phyloP scores from a whole-genome alignment of 2,329 filamentous ascomycete genomes.

The Leptographium procerum region DNA sequence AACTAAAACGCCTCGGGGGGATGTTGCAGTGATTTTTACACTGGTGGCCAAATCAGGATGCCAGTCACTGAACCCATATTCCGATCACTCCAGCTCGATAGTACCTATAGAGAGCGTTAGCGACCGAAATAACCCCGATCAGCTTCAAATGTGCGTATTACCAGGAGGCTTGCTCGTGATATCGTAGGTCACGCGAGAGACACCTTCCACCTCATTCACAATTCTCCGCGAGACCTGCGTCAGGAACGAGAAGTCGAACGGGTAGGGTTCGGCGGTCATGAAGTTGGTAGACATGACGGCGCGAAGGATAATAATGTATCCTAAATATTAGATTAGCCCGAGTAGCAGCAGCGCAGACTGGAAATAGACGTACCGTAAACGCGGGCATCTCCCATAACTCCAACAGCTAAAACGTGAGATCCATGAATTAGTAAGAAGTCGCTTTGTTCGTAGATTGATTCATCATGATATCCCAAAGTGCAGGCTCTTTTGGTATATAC shows the following conservation, averaged over 20 bases:
- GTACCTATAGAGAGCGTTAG: constrained; percentile 34
- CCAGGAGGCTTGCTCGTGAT: constrained; percentile 46
- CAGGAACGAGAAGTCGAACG: constrained; percentile 54
- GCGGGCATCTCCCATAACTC: constrained; percentile 27
- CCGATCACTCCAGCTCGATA: constrained; percentile 46
- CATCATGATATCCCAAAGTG: not conserved
- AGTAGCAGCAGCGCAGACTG: not conserved
- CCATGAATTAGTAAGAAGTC: not conserved
- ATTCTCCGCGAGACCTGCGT: constrained; percentile 55
- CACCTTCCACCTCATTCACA: constrained; percentile 63
- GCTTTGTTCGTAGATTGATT: not conserved
- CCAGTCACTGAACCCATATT: not conserved
- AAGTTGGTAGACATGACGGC: constrained; percentile 46
- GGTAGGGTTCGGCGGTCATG: constrained; percentile 64
- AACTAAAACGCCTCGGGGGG: too few species aligned
- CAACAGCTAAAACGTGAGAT: constrained; percentile 20
- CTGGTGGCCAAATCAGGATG: not conserved
- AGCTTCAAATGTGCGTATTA: constrained; percentile 1
- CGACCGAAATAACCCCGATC: not conserved
- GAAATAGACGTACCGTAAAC: constrained; percentile 14
- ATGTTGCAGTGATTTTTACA: too few species aligned
- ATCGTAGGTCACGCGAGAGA: constrained; percentile 62
- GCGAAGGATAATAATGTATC: constrained; percentile 26
- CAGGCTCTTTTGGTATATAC: constrained; percentile 10
- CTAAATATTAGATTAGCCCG: constrained; percentile 12